phyloP scores from a whole-genome alignment of 106 monocot species.

The Dendrobium huoshanense region DNA sequence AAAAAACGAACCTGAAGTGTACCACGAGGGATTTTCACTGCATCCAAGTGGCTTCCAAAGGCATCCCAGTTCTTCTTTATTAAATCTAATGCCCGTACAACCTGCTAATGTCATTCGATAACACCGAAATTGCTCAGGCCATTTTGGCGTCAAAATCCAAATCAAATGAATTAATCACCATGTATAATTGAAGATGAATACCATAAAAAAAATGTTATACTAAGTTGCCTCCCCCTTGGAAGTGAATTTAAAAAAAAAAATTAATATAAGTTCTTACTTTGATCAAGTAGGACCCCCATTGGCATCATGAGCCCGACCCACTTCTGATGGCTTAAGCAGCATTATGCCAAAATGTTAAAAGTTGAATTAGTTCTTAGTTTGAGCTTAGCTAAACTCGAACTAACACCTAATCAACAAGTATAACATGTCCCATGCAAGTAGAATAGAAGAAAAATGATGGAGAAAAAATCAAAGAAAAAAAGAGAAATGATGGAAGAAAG shows the following conservation, averaged over 20 bases:
- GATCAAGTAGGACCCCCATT: not conserved
- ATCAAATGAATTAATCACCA: not conserved
- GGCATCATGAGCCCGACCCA: not conserved
- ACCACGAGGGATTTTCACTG: conserved; percentile 77
- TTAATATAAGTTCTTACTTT: not conserved
- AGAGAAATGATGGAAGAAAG: not conserved
- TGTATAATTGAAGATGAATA: not conserved
- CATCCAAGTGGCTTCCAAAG: conserved; percentile 43
- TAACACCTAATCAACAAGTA: not conserved
- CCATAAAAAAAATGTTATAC: not conserved
- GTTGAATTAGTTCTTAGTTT: too few relatives aligned
- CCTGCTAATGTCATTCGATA: conserved; percentile 29
- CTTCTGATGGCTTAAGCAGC: not conserved
- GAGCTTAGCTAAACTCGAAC: not conserved
- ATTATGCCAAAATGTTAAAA: not conserved
- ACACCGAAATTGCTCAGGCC: not conserved
- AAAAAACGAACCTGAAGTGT: conserved; percentile 86
- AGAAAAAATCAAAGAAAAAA: not conserved
- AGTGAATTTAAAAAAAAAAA: not conserved
- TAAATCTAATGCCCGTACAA: conserved; percentile 75
- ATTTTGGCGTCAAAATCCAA: not conserved
- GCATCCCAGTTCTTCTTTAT: conserved; percentile 57
- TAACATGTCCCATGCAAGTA: not conserved
- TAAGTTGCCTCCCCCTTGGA: not conserved
- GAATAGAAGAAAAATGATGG: not conserved